Conservation (phyloP, 2,329 filamentous ascomycete genomes). For the Curvularia sp. region DNA sequence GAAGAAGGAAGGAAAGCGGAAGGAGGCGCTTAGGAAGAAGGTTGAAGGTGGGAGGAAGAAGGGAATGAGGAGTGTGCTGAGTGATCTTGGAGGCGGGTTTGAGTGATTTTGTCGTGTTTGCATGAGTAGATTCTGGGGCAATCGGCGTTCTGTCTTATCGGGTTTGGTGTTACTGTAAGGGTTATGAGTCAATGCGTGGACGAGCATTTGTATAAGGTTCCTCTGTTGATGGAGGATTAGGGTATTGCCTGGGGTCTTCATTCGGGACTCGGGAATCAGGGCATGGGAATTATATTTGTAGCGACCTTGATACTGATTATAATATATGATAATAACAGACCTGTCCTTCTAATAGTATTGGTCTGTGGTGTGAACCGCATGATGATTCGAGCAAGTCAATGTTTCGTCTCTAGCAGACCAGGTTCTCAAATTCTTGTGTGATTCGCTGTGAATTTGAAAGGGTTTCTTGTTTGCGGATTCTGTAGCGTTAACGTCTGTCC, state of each 20-base stretch:
- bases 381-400: not conserved
- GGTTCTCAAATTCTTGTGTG: not conserved
- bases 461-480: no score
- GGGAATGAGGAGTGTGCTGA: constrained; percentile 45
- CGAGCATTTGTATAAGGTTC: not conserved
- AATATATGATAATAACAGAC: not conserved
- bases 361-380: no score
- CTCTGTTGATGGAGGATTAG: not conserved
- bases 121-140: not conserved
- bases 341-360: no score
- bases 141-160: not conserved
- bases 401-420: not conserved
- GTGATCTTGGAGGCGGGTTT: constrained; percentile 45
- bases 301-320: not conserved
- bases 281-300: not conserved
- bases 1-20: constrained; percentile 59
- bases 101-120: constrained; percentile 30
- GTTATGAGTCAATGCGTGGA: not conserved
- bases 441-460: no score
- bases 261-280: not conserved
- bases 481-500: no score
- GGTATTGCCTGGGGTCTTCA: not conserved
- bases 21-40: constrained; percentile 56
- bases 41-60: constrained; percentile 39
- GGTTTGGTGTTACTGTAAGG: not conserved